These are phyloP conservation scores for Streptanthus diversifolius DNA, from an alignment of 345 rosid species.

Conservation along the genomic window DNA sequence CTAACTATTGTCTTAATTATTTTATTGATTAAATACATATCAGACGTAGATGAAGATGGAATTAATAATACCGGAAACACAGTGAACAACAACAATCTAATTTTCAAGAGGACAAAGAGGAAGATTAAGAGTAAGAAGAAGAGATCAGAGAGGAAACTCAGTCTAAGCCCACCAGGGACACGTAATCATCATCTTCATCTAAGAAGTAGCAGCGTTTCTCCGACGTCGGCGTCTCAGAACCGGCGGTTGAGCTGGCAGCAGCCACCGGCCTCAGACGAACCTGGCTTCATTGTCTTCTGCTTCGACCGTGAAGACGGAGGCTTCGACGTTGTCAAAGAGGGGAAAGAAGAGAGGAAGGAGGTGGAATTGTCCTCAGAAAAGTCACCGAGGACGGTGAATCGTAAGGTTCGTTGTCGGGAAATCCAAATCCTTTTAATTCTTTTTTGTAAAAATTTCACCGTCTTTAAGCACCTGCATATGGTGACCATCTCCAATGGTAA, in stretches of 20 bases:
- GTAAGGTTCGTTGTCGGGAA: slow-evolving; percentile 38
- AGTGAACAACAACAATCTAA: slow-evolving; percentile 19
- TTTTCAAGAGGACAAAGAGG: slow-evolving; percentile 22
- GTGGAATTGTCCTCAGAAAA: slow-evolving; percentile 5
- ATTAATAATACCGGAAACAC: slow-evolving; percentile 7
- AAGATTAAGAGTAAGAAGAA: slow-evolving; percentile 33
- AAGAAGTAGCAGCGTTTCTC: slow-evolving; percentile 30
- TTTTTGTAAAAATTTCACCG: neutral
- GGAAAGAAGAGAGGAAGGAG: slow-evolving; percentile 28
- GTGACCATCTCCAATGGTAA: too few relatives aligned
- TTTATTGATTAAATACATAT: neutral
- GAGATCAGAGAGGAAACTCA: slow-evolving; percentile 27
- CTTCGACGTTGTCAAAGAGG: slow-evolving; percentile 52
- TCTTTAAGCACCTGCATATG: neutral
- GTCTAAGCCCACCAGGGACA: slow-evolving; percentile 31
- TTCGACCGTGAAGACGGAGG: slow-evolving; percentile 60
- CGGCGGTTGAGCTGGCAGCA: slow-evolving; percentile 32
- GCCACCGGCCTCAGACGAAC: slow-evolving; percentile 41
- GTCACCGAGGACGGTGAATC: slow-evolving; percentile 29
- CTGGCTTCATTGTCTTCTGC: slow-evolving; percentile 61
- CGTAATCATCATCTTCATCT: slow-evolving; percentile 34
- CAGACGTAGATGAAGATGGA: slow-evolving; percentile 42
- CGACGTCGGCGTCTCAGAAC: slow-evolving; percentile 18
- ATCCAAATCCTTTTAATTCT: neutral
- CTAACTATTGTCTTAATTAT: neutral